Evolutionary conservation across 1,284 basidiomycete genomes (phyloP).

Genomic region (Pascua guehoae): DNA sequence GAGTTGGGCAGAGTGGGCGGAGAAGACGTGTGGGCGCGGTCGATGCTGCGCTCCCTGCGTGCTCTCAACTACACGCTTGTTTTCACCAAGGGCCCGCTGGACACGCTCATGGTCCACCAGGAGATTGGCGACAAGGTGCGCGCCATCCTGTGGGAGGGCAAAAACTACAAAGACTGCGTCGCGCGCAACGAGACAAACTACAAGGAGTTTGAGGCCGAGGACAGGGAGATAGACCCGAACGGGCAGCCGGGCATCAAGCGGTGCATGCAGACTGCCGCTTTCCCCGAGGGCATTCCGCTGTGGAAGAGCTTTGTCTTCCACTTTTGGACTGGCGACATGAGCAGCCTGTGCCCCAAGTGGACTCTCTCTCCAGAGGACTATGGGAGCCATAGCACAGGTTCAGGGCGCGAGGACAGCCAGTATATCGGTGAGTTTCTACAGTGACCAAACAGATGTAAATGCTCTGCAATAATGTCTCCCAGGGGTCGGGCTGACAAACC

Average conservation of each 20-base stretch:
- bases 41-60: constrained; percentile 24
- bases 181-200: constrained; percentile 22
- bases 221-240: not conserved
- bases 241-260: constrained; percentile 12
- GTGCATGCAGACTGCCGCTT: constrained; percentile 20
- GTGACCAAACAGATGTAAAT: not conserved
- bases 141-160: constrained; percentile 30
- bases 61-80: constrained; percentile 35
- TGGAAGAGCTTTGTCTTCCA: constrained; percentile 43
- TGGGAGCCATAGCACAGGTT: not conserved
- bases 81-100: constrained; percentile 25
- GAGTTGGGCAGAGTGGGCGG: constrained; percentile 8
- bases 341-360: constrained; percentile 40
- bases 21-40: constrained; percentile 27
- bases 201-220: constrained; percentile 7
- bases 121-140: constrained; percentile 30
- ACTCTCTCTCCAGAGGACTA: constrained; percentile 45
- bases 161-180: constrained; percentile 16
- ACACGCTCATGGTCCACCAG: constrained; percentile 37
- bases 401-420: constrained; percentile 21
- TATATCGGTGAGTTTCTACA: constrained; percentile 41
- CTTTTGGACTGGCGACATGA: constrained; percentile 34
- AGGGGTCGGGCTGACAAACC: not conserved
- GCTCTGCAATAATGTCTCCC: no score
- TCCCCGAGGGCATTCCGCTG: constrained; percentile 35